Conservation (phyloP, 2,329 filamentous ascomycete genomes). For the Talaromyces atroroseus region DNA sequence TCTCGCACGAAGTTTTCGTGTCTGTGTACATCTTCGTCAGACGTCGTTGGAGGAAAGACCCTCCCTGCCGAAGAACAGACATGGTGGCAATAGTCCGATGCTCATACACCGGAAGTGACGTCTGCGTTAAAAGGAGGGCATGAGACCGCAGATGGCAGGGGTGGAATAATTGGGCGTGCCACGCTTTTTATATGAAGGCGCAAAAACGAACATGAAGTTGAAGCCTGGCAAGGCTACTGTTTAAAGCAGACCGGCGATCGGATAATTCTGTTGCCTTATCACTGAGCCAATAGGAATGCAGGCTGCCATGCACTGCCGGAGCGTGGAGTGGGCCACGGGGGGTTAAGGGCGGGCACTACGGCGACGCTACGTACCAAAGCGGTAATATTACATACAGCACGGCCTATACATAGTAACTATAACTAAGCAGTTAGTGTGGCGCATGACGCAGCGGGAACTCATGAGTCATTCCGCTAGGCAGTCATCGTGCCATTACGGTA, state of each 20-base stretch:
- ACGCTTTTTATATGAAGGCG: neutral
- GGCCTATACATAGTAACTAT: neutral
- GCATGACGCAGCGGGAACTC: no score
- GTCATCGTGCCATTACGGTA: no score
- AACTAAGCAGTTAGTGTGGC: constrained; percentile 1
- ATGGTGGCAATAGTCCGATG: constrained; percentile 27
- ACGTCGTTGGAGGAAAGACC: constrained; percentile 42
- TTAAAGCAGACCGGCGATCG: constrained; percentile 11
- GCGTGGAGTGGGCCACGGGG: neutral
- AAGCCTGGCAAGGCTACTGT: neutral
- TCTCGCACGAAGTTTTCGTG: constrained; percentile 58
- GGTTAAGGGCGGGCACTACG: neutral
- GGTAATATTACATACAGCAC: neutral
- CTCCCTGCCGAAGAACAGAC: constrained; percentile 44
- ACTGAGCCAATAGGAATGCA: constrained; percentile 21
- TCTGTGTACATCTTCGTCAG: constrained; percentile 60
- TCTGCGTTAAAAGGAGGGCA: neutral
- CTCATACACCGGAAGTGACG: neutral
- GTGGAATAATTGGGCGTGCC: neutral
- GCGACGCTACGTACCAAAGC: neutral
- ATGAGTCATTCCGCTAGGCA: neutral
- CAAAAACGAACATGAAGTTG: neutral
- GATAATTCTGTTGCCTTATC: constrained; percentile 42
- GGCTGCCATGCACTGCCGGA: neutral
- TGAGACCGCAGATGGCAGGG: neutral